Percentiles rank a stretch among this genome's conserved stretches.
Evolutionary conservation across 2,329 filamentous ascomycete genomes (phyloP).

Genomic region (Aspergillus piperis): DNA sequence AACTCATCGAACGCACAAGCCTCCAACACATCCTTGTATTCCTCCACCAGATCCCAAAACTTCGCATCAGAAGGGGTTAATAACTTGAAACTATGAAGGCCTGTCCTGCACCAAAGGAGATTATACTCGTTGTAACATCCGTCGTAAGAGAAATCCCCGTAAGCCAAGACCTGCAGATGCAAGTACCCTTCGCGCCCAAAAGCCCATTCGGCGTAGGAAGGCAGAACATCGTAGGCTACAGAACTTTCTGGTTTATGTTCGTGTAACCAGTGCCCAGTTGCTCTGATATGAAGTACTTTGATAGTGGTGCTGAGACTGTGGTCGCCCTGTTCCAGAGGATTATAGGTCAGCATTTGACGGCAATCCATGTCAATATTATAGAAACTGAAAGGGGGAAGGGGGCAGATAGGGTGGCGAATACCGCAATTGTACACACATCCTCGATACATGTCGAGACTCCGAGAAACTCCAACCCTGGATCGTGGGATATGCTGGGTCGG

Average conservation of each 20-base stretch:
- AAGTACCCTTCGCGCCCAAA: neutral
- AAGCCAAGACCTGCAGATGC: neutral
- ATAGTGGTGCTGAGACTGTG: neutral
- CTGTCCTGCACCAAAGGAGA: neutral
- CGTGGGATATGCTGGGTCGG: neutral
- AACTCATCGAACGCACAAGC: neutral
- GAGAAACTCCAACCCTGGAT: neutral
- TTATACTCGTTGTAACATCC: neutral
- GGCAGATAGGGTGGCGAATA: neutral
- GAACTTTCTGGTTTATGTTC: neutral
- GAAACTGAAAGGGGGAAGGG: neutral
- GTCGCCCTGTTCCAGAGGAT: neutral
- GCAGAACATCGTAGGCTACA: neutral
- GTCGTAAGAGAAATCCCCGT: neutral
- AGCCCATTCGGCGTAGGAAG: neutral
- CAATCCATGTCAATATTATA: neutral
- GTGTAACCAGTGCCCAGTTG: neutral
- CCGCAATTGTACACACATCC: neutral
- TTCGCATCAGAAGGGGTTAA: neutral
- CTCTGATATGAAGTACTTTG: neutral
- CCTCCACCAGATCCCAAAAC: neutral
- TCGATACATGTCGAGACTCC: neutral
- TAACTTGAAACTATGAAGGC: neutral
- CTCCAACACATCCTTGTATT: neutral
- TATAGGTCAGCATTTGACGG: neutral